Conservation (phyloP, 2,329 filamentous ascomycete species). For the Calonectria pseudoreteaudii region DNA sequence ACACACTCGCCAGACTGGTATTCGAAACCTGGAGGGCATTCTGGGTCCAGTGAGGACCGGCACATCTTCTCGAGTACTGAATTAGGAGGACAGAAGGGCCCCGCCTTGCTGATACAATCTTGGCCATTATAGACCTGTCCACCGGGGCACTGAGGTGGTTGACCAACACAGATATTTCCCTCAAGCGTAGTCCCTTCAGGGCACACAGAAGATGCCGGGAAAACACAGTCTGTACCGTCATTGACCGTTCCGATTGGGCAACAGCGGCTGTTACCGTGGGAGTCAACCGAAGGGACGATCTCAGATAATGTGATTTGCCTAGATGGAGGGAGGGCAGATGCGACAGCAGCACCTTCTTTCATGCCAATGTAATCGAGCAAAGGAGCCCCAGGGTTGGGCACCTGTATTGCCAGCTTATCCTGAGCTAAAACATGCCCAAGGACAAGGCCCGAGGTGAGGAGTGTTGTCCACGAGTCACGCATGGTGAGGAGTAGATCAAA, state of each 20-base stretch:
- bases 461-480: background rate
- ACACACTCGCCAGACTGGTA: background rate
- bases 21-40: background rate
- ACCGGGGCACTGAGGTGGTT: background rate
- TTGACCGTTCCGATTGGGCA: background rate
- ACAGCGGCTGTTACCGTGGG: background rate
- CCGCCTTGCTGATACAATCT: background rate
- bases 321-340: background rate
- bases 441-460: background rate
- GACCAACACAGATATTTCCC: background rate
- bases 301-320: background rate
- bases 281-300: background rate
- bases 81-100: background rate
- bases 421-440: background rate
- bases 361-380: background rate
- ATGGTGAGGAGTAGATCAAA: background rate
- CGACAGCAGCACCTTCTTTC: background rate
- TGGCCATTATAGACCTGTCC: background rate
- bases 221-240: background rate
- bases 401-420: background rate
- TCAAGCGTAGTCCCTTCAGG: background rate
- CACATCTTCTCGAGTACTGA: background rate
- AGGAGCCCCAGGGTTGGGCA: background rate
- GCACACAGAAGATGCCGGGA: background rate
- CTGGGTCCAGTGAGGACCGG: background rate